phyloP scores from a whole-genome alignment of 257 asterid genomes.

The Asclepias syriaca region DNA sequence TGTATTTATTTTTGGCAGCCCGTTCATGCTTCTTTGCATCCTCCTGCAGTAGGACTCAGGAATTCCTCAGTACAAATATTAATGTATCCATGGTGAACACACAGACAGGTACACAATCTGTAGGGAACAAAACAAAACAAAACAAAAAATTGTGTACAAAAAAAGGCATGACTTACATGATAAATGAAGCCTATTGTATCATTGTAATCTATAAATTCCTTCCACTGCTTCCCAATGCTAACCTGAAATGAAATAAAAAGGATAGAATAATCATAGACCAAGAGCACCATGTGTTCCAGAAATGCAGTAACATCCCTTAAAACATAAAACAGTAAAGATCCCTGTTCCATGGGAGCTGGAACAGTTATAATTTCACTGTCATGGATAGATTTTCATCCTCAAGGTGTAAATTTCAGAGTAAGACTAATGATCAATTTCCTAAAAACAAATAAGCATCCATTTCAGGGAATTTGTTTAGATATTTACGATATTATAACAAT shows the following conservation, averaged over 20 bases:
- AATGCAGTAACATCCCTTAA: not conserved
- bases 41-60: constrained; percentile 39
- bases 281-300: not conserved
- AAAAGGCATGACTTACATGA: constrained; percentile 46
- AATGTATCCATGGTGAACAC: no score
- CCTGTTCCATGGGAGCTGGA: not conserved
- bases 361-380: not conserved
- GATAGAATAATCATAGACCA: not conserved
- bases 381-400: not conserved
- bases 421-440: not conserved
- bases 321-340: no score
- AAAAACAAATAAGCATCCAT: not conserved
- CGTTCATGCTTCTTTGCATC: constrained; percentile 66
- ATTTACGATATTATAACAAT: no score
- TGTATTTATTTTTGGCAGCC: constrained; percentile 55
- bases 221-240: constrained; percentile 85
- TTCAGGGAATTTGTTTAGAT: not conserved
- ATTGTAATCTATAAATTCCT: constrained; percentile 69
- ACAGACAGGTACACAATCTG: no score
- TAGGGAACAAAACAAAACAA: no score
- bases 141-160: no score
- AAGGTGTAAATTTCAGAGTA: not conserved
- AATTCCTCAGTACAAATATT: not conserved
- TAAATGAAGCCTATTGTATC: constrained; percentile 65
- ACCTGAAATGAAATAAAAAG: constrained; percentile 38